Evolutionary conservation across 352 stramenopile species (phyloP).

Genomic region (Blastocystis sp.): DNA sequence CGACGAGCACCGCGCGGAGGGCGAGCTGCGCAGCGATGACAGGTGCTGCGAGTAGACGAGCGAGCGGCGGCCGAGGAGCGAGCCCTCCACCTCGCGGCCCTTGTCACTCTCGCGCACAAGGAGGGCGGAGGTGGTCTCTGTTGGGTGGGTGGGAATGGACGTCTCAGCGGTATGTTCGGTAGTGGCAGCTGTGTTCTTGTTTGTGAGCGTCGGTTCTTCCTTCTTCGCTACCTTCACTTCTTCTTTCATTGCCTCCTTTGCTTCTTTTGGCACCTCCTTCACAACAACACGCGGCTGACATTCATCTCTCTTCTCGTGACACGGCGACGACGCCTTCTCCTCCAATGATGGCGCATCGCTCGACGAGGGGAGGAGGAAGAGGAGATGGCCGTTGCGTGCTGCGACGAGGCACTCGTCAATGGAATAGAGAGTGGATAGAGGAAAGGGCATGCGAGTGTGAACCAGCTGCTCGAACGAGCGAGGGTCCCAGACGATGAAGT

Average conservation of each 20-base stretch:
- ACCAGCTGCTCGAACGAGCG: not conserved
- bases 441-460: not conserved
- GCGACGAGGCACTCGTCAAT: not conserved
- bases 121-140: not conserved
- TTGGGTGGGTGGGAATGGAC: not conserved
- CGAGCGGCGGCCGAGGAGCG: not conserved
- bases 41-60: constrained; percentile 25
- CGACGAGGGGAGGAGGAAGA: not conserved
- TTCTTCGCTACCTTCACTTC: too few species aligned
- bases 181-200: too few species aligned
- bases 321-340: not conserved
- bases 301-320: too few species aligned
- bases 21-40: not conserved
- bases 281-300: too few species aligned
- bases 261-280: too few species aligned
- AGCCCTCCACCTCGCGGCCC: constrained; percentile 30
- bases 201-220: too few species aligned
- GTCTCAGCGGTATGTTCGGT: not conserved
- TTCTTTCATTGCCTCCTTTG: too few species aligned
- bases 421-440: not conserved
- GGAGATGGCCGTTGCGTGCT: not conserved
- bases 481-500: not conserved
- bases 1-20: not conserved
- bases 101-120: not conserved
- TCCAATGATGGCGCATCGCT: not conserved